Evolutionary conservation across 108 stramenopile genomes (phyloP), one percentile per base, ranked within the genome.

Genomic region (Phaeodactylum tricornutum): DNA sequence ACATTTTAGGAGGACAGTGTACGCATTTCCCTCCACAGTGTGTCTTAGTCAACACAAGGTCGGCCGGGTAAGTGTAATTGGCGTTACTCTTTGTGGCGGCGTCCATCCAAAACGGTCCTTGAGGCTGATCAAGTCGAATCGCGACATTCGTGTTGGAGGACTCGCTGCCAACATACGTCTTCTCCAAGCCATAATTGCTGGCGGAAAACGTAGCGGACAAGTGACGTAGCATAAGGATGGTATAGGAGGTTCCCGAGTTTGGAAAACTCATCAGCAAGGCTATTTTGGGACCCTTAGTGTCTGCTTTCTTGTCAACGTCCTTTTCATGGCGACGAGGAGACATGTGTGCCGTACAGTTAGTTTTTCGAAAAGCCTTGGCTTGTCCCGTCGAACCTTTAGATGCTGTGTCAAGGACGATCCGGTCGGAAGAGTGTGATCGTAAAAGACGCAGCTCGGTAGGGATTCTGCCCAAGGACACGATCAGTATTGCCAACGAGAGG

Each of bases 181-280:
- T 78, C 34, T 78, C 76, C 0, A 59, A 33, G 27, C 84, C 83
- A 36, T 85, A 85, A 48, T 85, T 85, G 19, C 71, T 75, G 2
- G 76, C 83, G 16, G 74, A 71, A 29, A 63, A 66, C 11, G 56
- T 47, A 0, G 59, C 61, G 7, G 78, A 65, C 7, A 74, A 71
- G 27, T 49, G 30, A 34, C 64, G 51, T 4, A 85, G 71, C 15
- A 80, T 31, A 15, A 66, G 29, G 16, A 64, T 58, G 0, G 83
- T 85, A 38, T 74, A 85, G 22, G 76, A 72, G 11, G 83, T 85
- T 26, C 83, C 83, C 1, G 69, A 72, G 44, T 86, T 86, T 6
- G 84, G 84, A 49, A 58, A 58, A 16, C 47, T 37, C 46, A 58
- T 47, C 24, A 58, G 36, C 47, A 32, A 49, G 6, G 33, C 57